Evolutionary conservation across 495 filamentous ascomycete species (phyloP), one percentile per base, ranked within the genome.

Genomic region (Aspergillus incahuasiensis): DNA sequence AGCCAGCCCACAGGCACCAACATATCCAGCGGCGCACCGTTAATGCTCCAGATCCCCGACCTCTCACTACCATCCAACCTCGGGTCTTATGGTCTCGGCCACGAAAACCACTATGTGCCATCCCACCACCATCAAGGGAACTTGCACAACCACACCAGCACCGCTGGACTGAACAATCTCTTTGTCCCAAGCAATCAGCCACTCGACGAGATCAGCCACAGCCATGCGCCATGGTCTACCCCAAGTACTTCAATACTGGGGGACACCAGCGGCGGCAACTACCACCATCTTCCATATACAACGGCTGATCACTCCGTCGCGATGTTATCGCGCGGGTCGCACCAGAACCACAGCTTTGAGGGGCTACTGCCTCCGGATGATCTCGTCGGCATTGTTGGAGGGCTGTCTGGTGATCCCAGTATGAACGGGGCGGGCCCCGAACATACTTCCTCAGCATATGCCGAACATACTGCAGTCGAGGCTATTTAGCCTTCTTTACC

Each of bases 11-110:
- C 63, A 6, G 69, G 60, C 19, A 60, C 74, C 22, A 64, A 55
- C 15, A 64, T 59, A 7, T 63, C 68, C 22, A 69, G 59, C 55
- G 64, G 67, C 7, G 66, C 64, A n/a, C 61, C 69, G 1, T 55
- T 66, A 38, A 72, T 77, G 66, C 64, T 76, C 19, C 72, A 68
- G 41, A 61, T 74, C n/a, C 69, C 74, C n/a, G 72, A 74, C 47
- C 49, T 75, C 5, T 65, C 69, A 0, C 61, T 75, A n/a, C 65
- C 71, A 5, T 71, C 67, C 13, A 61, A 57, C 28, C 58, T 75
- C 5, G 57, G 53, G n/a, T 58, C 63, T 13, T 77, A 75, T 49
- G 52, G 49, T 13, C 65, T 77, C 44, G 59, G 67, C 40, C 63
- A 70, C 24, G 70, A 72, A 21, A 55, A 55, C 25, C 73, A 75